A percentile compares a stretch with the other conserved stretches of the same genome.
phyloP scores from a whole-genome alignment of 208 protist species.

The Acanthamoeba sp. region DNA sequence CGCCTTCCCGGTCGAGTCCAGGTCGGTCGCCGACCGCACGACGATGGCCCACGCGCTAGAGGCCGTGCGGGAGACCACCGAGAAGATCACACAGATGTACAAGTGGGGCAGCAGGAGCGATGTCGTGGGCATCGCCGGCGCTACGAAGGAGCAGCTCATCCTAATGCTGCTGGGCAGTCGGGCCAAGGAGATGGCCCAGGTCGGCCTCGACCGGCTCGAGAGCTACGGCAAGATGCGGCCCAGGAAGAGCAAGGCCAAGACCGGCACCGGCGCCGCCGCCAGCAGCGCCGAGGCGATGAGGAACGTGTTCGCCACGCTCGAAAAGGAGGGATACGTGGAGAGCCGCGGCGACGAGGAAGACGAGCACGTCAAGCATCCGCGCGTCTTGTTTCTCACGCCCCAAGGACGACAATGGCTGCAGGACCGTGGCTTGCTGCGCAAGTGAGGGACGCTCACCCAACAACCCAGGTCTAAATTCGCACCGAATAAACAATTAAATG shows the following conservation, averaged over 20 bases:
- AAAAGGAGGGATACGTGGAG: conserved; percentile 41
- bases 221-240: conserved; percentile 32
- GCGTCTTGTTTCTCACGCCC: conserved; percentile 42
- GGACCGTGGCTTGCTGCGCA: background rate
- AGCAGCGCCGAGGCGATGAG: background rate
- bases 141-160: conserved; percentile 49
- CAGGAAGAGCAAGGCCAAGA: background rate
- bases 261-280: too few relatives aligned
- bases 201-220: background rate
- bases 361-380: conserved; percentile 3
- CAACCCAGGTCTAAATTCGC: too few relatives aligned
- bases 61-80: conserved; percentile 55
- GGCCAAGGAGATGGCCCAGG: conserved; percentile 27
- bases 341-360: conserved; percentile 5
- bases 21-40: background rate
- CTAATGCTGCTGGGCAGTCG: background rate
- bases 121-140: conserved; percentile 33
- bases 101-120: background rate
- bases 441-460: too few relatives aligned
- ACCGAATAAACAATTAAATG: too few relatives aligned
- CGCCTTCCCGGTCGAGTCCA: conserved; percentile 22
- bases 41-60: conserved; percentile 4
- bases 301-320: conserved; percentile 37
- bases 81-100: conserved; percentile 48
- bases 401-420: conserved; percentile 33